phyloP scores from a whole-genome alignment of 2,329 filamentous ascomycete genomes.

The Thielaviopsis punctulata region DNA sequence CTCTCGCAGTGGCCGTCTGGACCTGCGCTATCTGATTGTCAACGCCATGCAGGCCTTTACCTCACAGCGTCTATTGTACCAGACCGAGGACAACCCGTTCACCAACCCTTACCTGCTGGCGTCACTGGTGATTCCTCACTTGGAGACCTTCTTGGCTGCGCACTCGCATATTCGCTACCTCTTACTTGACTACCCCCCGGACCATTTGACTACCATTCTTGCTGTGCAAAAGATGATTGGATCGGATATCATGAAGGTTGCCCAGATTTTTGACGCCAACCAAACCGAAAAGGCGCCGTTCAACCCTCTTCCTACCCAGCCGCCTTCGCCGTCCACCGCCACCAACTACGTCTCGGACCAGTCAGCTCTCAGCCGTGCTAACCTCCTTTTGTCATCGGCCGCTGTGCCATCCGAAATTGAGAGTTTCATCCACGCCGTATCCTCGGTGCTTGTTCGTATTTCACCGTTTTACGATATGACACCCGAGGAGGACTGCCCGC shows the following conservation, averaged over 20 bases:
- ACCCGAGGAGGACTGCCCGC: conserved; percentile 3
- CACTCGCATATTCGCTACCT: conserved; percentile 38
- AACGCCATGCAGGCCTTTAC: conserved; percentile 43
- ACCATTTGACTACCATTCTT: conserved; percentile 38
- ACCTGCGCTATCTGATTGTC: conserved; percentile 42
- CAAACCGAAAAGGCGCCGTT: conserved; percentile 13
- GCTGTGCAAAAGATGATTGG: conserved; percentile 42
- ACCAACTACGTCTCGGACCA: conserved; percentile 17
- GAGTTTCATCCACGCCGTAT: conserved; percentile 35
- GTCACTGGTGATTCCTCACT: conserved; percentile 39
- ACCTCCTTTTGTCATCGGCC: conserved; percentile 38
- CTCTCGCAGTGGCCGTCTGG: conserved; percentile 37
- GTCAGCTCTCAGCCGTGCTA: conserved; percentile 30
- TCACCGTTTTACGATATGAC: conserved; percentile 15
- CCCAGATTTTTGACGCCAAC: conserved; percentile 34
- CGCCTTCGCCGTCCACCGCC: conserved; percentile 15
- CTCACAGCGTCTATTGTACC: conserved; percentile 30
- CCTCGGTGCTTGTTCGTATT: conserved; percentile 29
- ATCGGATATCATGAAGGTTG: conserved; percentile 38
- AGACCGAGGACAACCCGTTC: conserved; percentile 36
- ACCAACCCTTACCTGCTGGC: conserved; percentile 36
- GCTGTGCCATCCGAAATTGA: conserved; percentile 37
- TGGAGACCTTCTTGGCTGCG: conserved; percentile 40
- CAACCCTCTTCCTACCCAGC: conserved; percentile 9
- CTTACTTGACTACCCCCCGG: conserved; percentile 39